A percentile compares a stretch with the other conserved stretches of the same genome.
These are phyloP conservation scores for Mycosarcoma mackinlayi DNA, from an alignment of 1,284 basidiomycete genomes.

Conservation along the genomic window DNA sequence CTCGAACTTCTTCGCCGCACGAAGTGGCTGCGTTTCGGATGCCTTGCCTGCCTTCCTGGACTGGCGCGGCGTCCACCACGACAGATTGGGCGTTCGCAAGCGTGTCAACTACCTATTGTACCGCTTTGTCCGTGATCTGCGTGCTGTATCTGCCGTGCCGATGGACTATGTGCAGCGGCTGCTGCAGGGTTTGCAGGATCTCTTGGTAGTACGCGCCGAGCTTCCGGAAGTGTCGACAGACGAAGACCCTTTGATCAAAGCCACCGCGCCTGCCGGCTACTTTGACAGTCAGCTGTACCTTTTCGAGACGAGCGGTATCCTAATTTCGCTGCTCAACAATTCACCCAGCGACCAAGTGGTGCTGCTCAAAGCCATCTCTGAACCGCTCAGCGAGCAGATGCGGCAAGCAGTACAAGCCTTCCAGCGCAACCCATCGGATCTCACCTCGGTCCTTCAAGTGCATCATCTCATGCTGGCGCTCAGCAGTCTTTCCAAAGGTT, in stretches of 20 bases:
- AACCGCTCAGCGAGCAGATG: slow-evolving; percentile 83
- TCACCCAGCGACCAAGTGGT: slow-evolving; percentile 77
- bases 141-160: slow-evolving; percentile 80
- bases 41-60: slow-evolving; percentile 91
- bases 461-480: slow-evolving; percentile 96
- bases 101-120: slow-evolving; percentile 93
- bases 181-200: slow-evolving; percentile 69
- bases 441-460: slow-evolving; percentile 83
- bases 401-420: slow-evolving; percentile 75
- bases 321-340: slow-evolving; percentile 81
- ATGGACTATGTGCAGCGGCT: slow-evolving; percentile 75
- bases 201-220: slow-evolving; percentile 71
- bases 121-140: slow-evolving; percentile 84
- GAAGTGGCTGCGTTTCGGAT: slow-evolving; percentile 76
- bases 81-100: slow-evolving; percentile 78
- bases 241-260: slow-evolving; percentile 78
- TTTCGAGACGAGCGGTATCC: slow-evolving; percentile 88
- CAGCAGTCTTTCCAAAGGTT: slow-evolving; percentile 94
- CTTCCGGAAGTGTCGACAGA: slow-evolving; percentile 73
- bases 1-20: slow-evolving; percentile 90
- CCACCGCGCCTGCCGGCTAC: slow-evolving; percentile 77
- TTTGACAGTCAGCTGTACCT: slow-evolving; percentile 95
- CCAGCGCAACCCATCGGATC: slow-evolving; percentile 70
- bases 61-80: slow-evolving; percentile 86
- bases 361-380: slow-evolving; percentile 77